Base-by-base conservation (phyloP, 371 early-diverging fungal species). In the Fennellomyces sp. region DNA sequence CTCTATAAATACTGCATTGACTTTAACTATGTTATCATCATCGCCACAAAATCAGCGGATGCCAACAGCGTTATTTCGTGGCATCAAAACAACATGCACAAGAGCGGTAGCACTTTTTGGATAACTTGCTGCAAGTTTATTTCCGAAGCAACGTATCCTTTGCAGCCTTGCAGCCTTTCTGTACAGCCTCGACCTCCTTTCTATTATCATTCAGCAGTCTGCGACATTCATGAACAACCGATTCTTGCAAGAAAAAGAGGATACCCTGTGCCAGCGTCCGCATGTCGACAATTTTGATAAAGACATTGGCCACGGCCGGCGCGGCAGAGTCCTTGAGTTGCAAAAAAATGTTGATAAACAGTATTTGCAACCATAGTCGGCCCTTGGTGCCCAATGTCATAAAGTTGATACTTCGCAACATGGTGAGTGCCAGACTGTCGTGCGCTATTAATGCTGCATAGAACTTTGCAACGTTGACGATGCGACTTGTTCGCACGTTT, bases 321-420 rank as follows among this genome's bases (percentile, higher is more conserved):
- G 77, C 72, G 17, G 84, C 79, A 49, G 53, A 71, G 35, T 69
- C 59, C 33, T 79, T 74, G 33, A 66, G 61, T 49, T 78, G 75
- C 21, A 72, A 47, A 5, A 80, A 58, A 27, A 76, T 53, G 56
- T 85, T 73, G 41, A 80, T 71, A 73, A 92, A 83, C 56, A 90
- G 49, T 19, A 87, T 68, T 56, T 90, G 89, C 73, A 91, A 76
- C 67, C 91, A 91, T 12, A 89, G 62, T 7, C 84, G 77, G 13
- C 82, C 85, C 49, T 86, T 81, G 21, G 68, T 65, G 28, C 81
- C 76, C 11, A 91, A 70, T 39, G 84, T 81, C 58, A 91, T 88
- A 61, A 92, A 92, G 26, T 89, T 89, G 35, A 90, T 80, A 28
- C 88, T 87, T 71, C 91, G 89, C 35, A 93, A 79, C 26, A 89